These are phyloP conservation scores for Pleurotus citrinopileatus DNA, from an alignment of 768 basidiomycete genomes.

Conservation along the genomic window DNA sequence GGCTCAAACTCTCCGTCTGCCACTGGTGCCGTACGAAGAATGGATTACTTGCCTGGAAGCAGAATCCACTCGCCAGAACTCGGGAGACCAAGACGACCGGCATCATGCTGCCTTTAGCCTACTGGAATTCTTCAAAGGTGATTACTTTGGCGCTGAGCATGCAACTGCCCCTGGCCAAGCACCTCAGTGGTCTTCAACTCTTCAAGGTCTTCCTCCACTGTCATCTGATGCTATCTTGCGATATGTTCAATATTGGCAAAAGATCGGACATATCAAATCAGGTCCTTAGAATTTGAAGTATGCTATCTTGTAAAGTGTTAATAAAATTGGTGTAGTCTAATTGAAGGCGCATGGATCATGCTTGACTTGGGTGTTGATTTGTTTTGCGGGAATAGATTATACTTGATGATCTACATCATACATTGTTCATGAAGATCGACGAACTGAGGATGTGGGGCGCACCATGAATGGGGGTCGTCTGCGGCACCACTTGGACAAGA, in stretches of 20 bases:
- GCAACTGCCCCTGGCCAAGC: neutral
- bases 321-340: too few relatives aligned
- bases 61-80: neutral
- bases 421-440: too few relatives aligned
- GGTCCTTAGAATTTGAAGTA: too few relatives aligned
- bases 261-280: neutral
- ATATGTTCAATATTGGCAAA: neutral
- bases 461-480: too few relatives aligned
- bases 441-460: too few relatives aligned
- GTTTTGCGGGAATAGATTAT: too few relatives aligned
- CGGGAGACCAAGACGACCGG: neutral
- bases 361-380: too few relatives aligned
- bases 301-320: too few relatives aligned
- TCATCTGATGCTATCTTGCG: neutral
- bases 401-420: too few relatives aligned
- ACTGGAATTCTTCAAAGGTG: neutral
- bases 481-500: too few relatives aligned
- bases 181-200: neutral
- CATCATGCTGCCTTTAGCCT: neutral
- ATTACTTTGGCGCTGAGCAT: neutral
- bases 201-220: neutral
- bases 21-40: slow-evolving; percentile 28
- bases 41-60: slow-evolving; percentile 29
- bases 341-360: too few relatives aligned
- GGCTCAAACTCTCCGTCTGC: slow-evolving; percentile 20